Evolutionary conservation across 179 eudicot species (phyloP), one percentile per base, ranked within the genome.

Genomic region (Silene vulgaris): DNA sequence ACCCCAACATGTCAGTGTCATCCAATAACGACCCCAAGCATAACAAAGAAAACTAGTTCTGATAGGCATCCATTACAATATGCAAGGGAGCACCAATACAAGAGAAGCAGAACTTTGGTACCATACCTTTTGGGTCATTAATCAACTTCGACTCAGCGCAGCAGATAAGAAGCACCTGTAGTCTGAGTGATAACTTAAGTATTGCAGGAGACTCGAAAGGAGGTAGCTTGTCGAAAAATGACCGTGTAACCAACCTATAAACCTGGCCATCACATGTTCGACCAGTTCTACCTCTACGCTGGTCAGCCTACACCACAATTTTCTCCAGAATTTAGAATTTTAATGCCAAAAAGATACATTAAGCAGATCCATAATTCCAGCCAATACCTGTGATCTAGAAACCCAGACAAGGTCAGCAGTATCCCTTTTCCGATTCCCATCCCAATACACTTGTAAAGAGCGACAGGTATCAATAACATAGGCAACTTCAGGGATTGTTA

Each of bases 391-490:
- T 64, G 98, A 93, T 78, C 83, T 91, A 73, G 98, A 93, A 79
- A 93, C 93, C 98, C 97, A 93, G 63, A 77, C 88, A 85, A 93
- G 90, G 79, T 87, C 87, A 59, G 97, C 79, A 65, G 92, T 69
- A 13, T 93, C 98, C 72, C 73, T 73, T 75, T 90, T 91, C 74
- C 86, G 82, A 77, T 81, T 80, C 20, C 72, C 77, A 72, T 93
- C 92, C 98, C 98, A 91, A 66, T 77, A 89, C 57, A 93, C 96
- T 90, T 90, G 97, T 80, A 93, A 82, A 37, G 98, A 93, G 16
- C 97, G 91, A 75, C 96, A 90, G 52, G 97, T 90, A 82, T 93
- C 98, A 83, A 93, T 90, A n/a, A 93, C 97, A 86, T 90, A 82
- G 13, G 97, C 98, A 62, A 90, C 97, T 88, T 89, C 88, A 45